Base-by-base conservation (phyloP, 139 green algal species). In the Volvox reticuliferus region DNA sequence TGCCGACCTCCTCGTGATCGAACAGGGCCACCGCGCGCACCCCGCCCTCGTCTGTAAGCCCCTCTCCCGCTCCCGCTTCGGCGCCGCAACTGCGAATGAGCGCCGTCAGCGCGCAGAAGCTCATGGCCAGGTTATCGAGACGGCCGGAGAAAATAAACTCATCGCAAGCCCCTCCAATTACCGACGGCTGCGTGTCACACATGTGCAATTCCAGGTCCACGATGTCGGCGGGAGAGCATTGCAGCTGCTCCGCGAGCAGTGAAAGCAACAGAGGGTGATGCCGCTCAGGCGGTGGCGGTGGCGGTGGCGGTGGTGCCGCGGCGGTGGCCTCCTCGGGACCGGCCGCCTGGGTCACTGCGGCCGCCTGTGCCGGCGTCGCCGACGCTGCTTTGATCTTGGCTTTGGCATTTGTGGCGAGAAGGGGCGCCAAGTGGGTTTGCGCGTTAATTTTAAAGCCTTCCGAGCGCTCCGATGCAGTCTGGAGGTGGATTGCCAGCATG, bases 1-100 rank as follows among this genome's bases (percentile, higher is more conserved):
- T 96, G 19, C 98, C 97, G 2, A 99, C 97, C 88, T 99, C 98
- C 92, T 99, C 98, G 90, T 99, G 96, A 89, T 99, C 98, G 91
- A 99, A 99, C 62, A 99, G 94, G 0, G 97, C 97, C 0, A 99
- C 82, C 35, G 96, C 94, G 12, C 96, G 96, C 65, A 99, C 94
- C 5, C 93, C 94, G 14, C 87, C 82, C 94, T 98, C 97, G 19
- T 96, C 91, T 28, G 90, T 92, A 55, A 98, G 91, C 1, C 92
- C 68, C n/a, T 35, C 93, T 6, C 71, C 68, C 37, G 32, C 76
- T 2, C 17, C 76, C 26, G 14, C 68, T 22, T 26, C 68, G 21
- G 22, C 16, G 71, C 71, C 28, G 71, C 71, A 62, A 36, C 76
- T 93, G 91, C 97, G 95, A 17, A 97, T 82, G 14, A 98, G 93